Evolutionary conservation across 73 alveolate species (phyloP).

Genomic region (Tetrahymena borealis): DNA sequence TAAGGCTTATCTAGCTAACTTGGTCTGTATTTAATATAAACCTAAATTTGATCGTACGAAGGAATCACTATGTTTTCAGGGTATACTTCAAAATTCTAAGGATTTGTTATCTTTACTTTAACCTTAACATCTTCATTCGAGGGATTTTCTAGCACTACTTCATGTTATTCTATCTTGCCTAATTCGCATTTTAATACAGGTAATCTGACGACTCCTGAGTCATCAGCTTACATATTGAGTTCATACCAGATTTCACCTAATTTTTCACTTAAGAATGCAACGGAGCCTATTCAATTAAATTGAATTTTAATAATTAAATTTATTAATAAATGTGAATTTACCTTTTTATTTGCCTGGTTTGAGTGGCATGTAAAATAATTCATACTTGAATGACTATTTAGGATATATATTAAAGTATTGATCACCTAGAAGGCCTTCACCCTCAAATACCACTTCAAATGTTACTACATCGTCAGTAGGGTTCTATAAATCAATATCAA

Average conservation of each 20-base stretch:
- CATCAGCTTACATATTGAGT: constrained; percentile 81
- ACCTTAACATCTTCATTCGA: constrained; percentile 88
- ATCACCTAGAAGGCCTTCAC: constrained; percentile 92
- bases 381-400: constrained; percentile 63
- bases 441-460: constrained; percentile 85
- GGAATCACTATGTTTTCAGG: constrained; percentile 86
- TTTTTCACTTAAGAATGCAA: constrained; percentile 41
- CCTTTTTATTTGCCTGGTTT: constrained; percentile 86
- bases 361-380: constrained; percentile 85
- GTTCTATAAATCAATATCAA: constrained; percentile 82
- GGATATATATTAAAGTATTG: constrained; percentile 78
- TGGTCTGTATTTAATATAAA: constrained; percentile 86
- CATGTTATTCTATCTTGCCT: constrained; percentile 87
- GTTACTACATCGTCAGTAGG: constrained; percentile 83
- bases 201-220: constrained; percentile 70
- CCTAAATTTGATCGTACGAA: constrained; percentile 74
- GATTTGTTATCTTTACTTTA: constrained; percentile 69
- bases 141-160: constrained; percentile 87
- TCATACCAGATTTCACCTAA: constrained; percentile 97
- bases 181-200: constrained; percentile 87
- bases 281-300: not conserved
- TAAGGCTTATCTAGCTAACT: constrained; percentile 80
- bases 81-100: constrained; percentile 85
- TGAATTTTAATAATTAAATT: not conserved
- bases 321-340: constrained; percentile 83